phyloP scores from a whole-genome alignment of 1,139 yeast species.

The Scheffersomyces parashehatae region DNA sequence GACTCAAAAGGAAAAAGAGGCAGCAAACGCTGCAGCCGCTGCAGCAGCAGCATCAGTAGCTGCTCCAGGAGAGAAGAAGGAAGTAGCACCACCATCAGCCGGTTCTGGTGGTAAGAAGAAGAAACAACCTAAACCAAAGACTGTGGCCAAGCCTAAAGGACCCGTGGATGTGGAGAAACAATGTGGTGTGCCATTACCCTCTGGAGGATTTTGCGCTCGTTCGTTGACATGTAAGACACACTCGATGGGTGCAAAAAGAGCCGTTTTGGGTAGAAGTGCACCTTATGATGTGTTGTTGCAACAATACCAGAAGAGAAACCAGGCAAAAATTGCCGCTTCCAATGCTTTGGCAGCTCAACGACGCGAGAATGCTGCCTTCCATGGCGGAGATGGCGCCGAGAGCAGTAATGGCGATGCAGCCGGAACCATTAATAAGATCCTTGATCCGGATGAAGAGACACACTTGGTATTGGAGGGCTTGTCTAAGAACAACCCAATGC shows the following conservation, averaged over 20 bases:
- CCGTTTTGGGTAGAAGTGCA: constrained; percentile 89
- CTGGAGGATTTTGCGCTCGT: constrained; percentile 92
- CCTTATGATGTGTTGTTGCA: constrained; percentile 87
- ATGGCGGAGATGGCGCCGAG: constrained; percentile 27
- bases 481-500: constrained; percentile 73
- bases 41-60: constrained; percentile 40
- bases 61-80: constrained; percentile 19
- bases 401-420: constrained; percentile 21
- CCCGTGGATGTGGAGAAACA: constrained; percentile 93
- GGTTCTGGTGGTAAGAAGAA: constrained; percentile 27
- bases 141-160: constrained; percentile 66
- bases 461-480: constrained; percentile 93
- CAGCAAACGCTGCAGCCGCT: constrained; percentile 50
- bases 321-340: constrained; percentile 83
- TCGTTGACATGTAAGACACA: constrained; percentile 96
- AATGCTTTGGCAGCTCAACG: constrained; percentile 66
- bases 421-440: constrained; percentile 25
- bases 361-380: constrained; percentile 46
- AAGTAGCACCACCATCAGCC: constrained; percentile 4
- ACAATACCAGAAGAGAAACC: constrained; percentile 89
- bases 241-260: constrained; percentile 97
- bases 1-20: constrained; percentile 48
- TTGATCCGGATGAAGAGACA: constrained; percentile 88
- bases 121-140: constrained; percentile 50
- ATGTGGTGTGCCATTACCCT: constrained; percentile 93